Evolutionary conservation across 352 stramenopile genomes (phyloP).

Genomic region (Saprolegnia diclina): DNA sequence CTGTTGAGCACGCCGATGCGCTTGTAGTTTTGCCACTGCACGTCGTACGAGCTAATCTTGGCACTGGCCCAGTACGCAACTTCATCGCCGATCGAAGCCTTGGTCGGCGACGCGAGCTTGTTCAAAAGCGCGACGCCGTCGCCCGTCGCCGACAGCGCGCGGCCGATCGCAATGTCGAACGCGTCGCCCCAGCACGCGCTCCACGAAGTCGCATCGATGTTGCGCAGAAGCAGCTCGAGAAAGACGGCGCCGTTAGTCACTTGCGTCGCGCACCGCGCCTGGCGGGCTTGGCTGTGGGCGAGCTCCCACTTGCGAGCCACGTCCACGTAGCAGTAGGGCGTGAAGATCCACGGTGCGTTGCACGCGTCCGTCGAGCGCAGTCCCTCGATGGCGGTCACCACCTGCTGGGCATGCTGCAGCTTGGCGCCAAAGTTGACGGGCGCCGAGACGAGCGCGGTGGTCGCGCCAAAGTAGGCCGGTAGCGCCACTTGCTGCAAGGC

Average conservation of each 20-base stretch:
- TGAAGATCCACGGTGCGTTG: background rate
- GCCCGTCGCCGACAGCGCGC: background rate
- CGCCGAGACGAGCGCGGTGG: background rate
- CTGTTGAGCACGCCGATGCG: background rate
- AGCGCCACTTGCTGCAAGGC: background rate
- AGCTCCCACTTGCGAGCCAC: background rate
- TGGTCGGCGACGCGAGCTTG: no score
- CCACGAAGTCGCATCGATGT: background rate
- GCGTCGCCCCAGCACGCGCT: slow-evolving; percentile 15
- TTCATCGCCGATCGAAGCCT: background rate
- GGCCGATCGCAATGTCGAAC: background rate
- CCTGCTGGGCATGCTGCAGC: background rate
- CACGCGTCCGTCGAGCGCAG: background rate
- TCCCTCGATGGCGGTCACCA: background rate
- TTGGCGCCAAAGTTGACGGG: background rate
- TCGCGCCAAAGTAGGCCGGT: background rate
- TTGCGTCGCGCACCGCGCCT: background rate
- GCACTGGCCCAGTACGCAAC: background rate
- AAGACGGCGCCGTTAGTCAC: slow-evolving; percentile 10
- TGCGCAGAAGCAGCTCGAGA: slow-evolving; percentile 13
- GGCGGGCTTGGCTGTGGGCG: background rate
- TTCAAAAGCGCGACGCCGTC: background rate
- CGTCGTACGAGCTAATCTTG: background rate
- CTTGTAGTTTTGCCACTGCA: slow-evolving; percentile 26
- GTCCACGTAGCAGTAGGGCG: slow-evolving; percentile 3